Evolutionary conservation across 176 grass and related monocot genomes (phyloP).

Genomic region (Oryza coarctata): DNA sequence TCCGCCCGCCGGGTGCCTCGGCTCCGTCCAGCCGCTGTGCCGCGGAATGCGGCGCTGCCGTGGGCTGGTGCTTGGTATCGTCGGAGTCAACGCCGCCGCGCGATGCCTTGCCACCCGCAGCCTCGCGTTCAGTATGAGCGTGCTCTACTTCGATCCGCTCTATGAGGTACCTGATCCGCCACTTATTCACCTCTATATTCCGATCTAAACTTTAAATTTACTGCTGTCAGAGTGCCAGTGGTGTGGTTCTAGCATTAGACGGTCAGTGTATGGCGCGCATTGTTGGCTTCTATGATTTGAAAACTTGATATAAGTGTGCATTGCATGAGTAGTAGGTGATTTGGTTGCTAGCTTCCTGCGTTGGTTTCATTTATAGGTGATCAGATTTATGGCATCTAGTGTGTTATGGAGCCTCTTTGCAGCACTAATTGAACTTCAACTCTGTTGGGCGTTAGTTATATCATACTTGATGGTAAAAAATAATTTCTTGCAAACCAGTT

Average conservation of each 20-base stretch:
- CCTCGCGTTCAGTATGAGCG: slow-evolving; percentile 88
- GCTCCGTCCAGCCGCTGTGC: slow-evolving; percentile 78
- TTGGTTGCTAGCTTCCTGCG: neutral
- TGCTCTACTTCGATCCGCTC: slow-evolving; percentile 89
- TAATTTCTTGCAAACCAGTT: neutral
- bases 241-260: too few species aligned
- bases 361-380: slow-evolving; percentile 14
- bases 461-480: neutral
- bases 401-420: neutral
- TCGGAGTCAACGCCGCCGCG: slow-evolving; percentile 68
- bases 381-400: slow-evolving; percentile 17
- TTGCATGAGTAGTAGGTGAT: neutral
- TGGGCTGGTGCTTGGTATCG: slow-evolving; percentile 80
- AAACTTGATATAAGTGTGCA: neutral
- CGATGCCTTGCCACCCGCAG: slow-evolving; percentile 86
- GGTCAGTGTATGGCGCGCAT: neutral
- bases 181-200: neutral
- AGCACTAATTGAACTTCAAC: neutral
- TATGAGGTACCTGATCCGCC: slow-evolving; percentile 62
- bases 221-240: too few species aligned
- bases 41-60: slow-evolving; percentile 82
- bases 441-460: neutral
- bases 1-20: slow-evolving; percentile 61
- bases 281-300: neutral
- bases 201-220: slow-evolving; percentile 24